These are phyloP conservation scores for Glonium stellatum DNA, from an alignment of 495 filamentous ascomycete genomes.

Conservation along the genomic window DNA sequence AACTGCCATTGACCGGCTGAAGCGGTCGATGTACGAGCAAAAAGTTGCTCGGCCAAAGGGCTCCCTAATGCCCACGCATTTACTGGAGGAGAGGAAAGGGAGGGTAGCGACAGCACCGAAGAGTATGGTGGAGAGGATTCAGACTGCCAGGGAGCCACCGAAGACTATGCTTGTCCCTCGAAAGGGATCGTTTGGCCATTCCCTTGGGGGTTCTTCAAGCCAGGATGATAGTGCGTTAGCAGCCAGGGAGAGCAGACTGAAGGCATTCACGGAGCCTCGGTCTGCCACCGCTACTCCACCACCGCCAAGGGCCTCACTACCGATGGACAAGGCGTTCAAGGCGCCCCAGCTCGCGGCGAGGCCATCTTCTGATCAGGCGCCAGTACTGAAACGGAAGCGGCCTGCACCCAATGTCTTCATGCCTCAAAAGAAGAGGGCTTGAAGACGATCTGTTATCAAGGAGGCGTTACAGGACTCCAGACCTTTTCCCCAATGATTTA, in stretches of 20 bases:
- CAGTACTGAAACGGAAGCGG: constrained; percentile 3
- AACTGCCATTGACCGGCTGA: constrained; percentile 16
- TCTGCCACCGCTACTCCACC: not conserved
- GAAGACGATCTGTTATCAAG: not conserved
- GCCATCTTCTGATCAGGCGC: not conserved
- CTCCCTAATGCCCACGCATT: constrained; percentile 9
- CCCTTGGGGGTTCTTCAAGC: not conserved
- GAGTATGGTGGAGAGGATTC: not conserved
- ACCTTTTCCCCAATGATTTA: no score
- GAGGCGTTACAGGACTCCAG: not conserved
- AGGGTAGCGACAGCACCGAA: constrained; percentile 9
- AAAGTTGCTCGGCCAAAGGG: constrained; percentile 16
- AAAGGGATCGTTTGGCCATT: not conserved
- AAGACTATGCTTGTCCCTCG: not conserved
- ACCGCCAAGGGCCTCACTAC: not conserved
- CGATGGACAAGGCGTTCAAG: not conserved
- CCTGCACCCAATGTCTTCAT: constrained; percentile 5
- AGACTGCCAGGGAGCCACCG: not conserved
- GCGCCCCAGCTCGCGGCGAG: not conserved
- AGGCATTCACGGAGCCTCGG: not conserved
- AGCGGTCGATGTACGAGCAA: constrained; percentile 14
- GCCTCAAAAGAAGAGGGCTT: constrained; percentile 4
- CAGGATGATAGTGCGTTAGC: not conserved
- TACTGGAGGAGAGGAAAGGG: constrained; percentile 16
- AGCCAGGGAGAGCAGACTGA: not conserved